Base-by-base conservation (phyloP, 768 basidiomycete species). In the Ramaria sp. region DNA sequence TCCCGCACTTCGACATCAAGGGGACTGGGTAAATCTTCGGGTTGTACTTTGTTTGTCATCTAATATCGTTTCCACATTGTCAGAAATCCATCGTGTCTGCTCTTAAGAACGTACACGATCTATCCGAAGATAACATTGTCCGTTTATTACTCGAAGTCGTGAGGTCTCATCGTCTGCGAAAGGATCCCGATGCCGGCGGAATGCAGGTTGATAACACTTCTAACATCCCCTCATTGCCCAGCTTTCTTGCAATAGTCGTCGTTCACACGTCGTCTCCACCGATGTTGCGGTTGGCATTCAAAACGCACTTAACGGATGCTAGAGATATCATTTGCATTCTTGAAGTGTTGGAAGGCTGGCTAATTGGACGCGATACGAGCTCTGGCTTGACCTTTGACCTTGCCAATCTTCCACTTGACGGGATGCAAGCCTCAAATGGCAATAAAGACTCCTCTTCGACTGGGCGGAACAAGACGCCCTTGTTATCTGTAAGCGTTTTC, bases 61-160 rank as follows among this genome's bases (percentile, higher is more conserved):
- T 3, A n/a, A n/a, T 41, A 44, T 16, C 20, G 22, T 12, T 34
- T 48, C 48, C 8, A 27, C 22, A 30, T 43, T 45, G 12, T 32
- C 28, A 71, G 69, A 57, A 58, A 41, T 59, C 66, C 3, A 70
- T 86, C 41, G 62, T 74, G 56, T 59, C 79, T 12, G 75, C 83
- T 30, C 66, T 88, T 47, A 65, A 68, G 3, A 68, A 62, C 1
- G 79, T 89, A 18, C 62, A 70, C 5, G 88, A 91, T 63, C 60
- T 91, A 55, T 69, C 81, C 1, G 87, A 90, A 64, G 61, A 69
- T 15, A 82, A 87, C 57, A 63, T 89, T 37, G 71, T 86, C 22
- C 71, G 75, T 28, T 67, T 73, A 3, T 70, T 88, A 3, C 70
- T 69, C 43, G 60, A 64, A 13, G 71, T 83, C 18, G 64, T 77